Percentiles rank a stretch among this genome's conserved stretches.
phyloP scores from a whole-genome alignment of 306 rosid species.

The Rosa rugosa region DNA sequence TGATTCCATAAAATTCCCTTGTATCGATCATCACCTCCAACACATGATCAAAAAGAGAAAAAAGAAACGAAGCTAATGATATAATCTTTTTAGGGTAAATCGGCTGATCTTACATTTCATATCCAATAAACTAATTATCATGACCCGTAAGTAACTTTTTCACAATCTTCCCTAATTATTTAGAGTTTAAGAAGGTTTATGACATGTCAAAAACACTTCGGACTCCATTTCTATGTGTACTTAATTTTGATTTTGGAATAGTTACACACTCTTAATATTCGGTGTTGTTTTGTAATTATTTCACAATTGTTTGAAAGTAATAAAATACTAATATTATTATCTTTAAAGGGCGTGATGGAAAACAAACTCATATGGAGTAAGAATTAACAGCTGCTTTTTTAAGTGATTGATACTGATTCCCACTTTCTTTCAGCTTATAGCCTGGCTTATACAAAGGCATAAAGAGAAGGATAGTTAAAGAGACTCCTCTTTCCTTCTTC shows the following conservation, averaged over 20 bases:
- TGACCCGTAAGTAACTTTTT: not conserved
- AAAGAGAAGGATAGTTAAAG: conserved; percentile 13
- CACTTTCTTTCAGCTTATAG: conserved; percentile 22
- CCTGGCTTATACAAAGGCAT: conserved; percentile 6
- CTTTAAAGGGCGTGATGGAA: too few species aligned
- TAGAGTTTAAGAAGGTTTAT: too few species aligned
- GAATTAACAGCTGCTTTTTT: not conserved
- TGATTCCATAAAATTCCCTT: conserved; percentile 1
- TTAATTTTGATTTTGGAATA: too few species aligned
- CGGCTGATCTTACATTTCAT: not conserved
- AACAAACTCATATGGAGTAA: not conserved
- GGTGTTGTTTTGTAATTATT: not conserved
- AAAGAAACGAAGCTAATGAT: not conserved
- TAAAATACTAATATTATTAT: too few species aligned
- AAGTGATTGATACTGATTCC: conserved; percentile 47
- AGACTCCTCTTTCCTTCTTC: conserved; percentile 20
- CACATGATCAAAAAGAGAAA: not conserved
- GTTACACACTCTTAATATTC: too few species aligned
- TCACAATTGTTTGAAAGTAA: too few species aligned
- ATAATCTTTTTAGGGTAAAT: not conserved
- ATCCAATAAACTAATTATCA: not conserved
- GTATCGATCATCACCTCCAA: not conserved
- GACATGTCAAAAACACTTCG: too few species aligned
- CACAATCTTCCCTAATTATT: not conserved
- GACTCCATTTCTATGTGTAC: too few species aligned